These are phyloP conservation scores for Hortaea werneckii DNA, from an alignment of 2,329 filamentous ascomycete species.

Conservation along the genomic window DNA sequence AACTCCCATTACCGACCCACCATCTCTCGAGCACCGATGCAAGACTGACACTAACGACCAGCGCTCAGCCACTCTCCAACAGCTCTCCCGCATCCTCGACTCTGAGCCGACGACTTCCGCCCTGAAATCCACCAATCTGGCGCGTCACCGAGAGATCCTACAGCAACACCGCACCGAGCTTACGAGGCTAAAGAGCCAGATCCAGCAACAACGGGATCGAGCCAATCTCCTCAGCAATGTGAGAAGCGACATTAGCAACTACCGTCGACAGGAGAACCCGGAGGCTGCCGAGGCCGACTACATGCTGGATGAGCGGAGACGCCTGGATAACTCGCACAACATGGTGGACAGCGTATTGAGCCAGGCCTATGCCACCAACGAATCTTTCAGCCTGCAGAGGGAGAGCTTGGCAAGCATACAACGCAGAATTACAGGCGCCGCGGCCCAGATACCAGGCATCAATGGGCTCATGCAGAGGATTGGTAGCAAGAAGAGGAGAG, in stretches of 20 bases:
- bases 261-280: slow-evolving; percentile 55
- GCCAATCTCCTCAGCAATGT: slow-evolving; percentile 87
- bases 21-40: neutral
- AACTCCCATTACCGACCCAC: slow-evolving; percentile 2
- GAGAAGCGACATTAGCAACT: slow-evolving; percentile 82
- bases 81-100: slow-evolving; percentile 82
- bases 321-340: slow-evolving; percentile 80
- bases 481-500: slow-evolving; percentile 85
- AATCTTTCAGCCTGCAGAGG: slow-evolving; percentile 76
- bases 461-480: slow-evolving; percentile 88
- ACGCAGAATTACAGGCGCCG: slow-evolving; percentile 76
- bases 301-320: slow-evolving; percentile 81
- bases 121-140: slow-evolving; percentile 92
- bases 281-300: slow-evolving; percentile 86
- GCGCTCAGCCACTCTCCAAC: slow-evolving; percentile 71
- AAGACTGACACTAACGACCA: slow-evolving; percentile 29
- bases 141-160: slow-evolving; percentile 83
- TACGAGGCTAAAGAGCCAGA: slow-evolving; percentile 58
- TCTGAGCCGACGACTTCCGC: slow-evolving; percentile 87
- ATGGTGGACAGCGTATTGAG: slow-evolving; percentile 84
- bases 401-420: slow-evolving; percentile 86
- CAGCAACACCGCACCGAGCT: slow-evolving; percentile 79
- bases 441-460: slow-evolving; percentile 83
- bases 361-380: slow-evolving; percentile 93
- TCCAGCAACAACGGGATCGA: slow-evolving; percentile 70